These are phyloP conservation scores for Jamesozyma jinghongensis DNA, from an alignment of 805 yeast species.

Conservation along the genomic window DNA sequence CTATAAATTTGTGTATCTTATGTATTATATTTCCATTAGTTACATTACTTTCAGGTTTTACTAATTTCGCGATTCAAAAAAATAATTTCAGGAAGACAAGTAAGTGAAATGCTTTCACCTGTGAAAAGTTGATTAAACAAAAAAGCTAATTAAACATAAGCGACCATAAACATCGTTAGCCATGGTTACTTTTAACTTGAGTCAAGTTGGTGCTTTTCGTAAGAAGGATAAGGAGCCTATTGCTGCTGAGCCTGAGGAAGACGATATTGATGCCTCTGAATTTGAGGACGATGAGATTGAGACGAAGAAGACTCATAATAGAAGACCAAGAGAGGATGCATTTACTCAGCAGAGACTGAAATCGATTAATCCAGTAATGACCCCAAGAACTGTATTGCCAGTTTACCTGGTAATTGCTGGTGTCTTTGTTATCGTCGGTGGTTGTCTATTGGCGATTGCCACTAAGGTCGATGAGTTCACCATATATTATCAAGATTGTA, in stretches of 20 bases:
- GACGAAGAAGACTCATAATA: slow-evolving; percentile 38
- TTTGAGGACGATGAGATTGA: slow-evolving; percentile 34
- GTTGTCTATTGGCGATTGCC: slow-evolving; percentile 65
- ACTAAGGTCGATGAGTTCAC: slow-evolving; percentile 61
- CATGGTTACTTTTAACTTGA: slow-evolving; percentile 23
- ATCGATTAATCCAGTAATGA: slow-evolving; percentile 68
- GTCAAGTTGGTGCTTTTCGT: slow-evolving; percentile 25
- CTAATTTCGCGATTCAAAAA: too few species aligned
- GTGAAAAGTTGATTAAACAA: too few species aligned
- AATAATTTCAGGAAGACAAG: neutral
- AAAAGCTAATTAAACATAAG: too few species aligned
- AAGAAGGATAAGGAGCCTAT: slow-evolving; percentile 19
- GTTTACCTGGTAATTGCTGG: slow-evolving; percentile 62
- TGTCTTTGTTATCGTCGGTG: slow-evolving; percentile 87
- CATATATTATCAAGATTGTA: slow-evolving; percentile 72
- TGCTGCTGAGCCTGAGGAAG: slow-evolving; percentile 18
- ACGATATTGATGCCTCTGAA: slow-evolving; percentile 30
- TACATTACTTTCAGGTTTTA: neutral
- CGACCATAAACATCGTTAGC: too few species aligned
- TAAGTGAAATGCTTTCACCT: too few species aligned
- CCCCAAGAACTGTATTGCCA: slow-evolving; percentile 84
- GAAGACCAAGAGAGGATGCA: slow-evolving; percentile 64
- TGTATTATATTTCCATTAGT: neutral
- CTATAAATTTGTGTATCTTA: too few species aligned
- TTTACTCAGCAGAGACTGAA: slow-evolving; percentile 59